Conservation (phyloP, 208 protist species). For the Porcisia hertigi region DNA sequence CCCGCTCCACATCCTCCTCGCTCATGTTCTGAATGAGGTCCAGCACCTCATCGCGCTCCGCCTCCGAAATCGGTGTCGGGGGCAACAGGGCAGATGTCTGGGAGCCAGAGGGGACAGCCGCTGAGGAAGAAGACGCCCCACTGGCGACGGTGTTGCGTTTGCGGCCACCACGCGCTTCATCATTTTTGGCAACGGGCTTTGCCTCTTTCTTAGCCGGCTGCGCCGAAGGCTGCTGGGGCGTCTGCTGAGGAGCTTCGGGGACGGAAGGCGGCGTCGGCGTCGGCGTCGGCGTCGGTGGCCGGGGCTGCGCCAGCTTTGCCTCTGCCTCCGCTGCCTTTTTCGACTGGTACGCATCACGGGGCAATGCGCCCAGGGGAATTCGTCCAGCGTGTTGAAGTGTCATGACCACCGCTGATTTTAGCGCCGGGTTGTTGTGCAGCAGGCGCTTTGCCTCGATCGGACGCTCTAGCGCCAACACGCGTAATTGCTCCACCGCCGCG, state of each 20-base stretch:
- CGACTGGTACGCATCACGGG: conserved; percentile 51
- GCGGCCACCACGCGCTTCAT: background rate
- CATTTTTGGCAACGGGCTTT: background rate
- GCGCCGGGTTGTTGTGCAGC: conserved; percentile 66
- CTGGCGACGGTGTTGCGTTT: conserved; percentile 2
- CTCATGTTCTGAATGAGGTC: conserved; percentile 75
- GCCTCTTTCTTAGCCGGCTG: conserved; percentile 8
- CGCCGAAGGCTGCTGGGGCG: background rate
- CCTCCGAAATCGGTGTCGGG: conserved; percentile 25
- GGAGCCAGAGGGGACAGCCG: background rate
- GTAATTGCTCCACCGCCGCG: conserved; percentile 89
- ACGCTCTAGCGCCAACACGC: conserved; percentile 76
- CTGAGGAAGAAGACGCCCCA: conserved; percentile 2
- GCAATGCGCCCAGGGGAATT: conserved; percentile 47
- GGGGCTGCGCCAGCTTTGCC: conserved; percentile 3
- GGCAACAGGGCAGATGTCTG: conserved; percentile 3
- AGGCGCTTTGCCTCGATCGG: conserved; percentile 61
- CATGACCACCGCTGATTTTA: conserved; percentile 74
- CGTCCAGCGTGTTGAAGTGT: conserved; percentile 84
- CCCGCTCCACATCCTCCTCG: conserved; percentile 78
- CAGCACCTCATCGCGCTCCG: conserved; percentile 72
- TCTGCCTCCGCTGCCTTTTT: background rate
- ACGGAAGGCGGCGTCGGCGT: background rate
- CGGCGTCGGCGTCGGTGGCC: background rate
- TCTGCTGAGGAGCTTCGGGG: background rate